Evolutionary conservation across 352 stramenopile species (phyloP).

Genomic region (Thalassiosira sp.): DNA sequence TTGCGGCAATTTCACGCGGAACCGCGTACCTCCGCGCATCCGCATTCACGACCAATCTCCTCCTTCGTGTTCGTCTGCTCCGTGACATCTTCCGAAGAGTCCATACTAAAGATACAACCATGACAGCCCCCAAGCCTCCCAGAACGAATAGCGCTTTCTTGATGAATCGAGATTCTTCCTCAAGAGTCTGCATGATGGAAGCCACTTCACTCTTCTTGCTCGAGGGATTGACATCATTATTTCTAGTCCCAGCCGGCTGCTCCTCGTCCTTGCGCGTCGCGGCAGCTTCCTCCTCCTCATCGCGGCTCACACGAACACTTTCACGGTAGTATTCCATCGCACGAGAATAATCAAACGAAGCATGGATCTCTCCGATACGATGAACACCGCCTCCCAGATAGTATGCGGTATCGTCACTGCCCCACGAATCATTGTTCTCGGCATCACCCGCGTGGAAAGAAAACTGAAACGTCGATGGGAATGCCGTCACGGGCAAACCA

Average conservation of each 20-base stretch:
- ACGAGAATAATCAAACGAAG: constrained; percentile 29
- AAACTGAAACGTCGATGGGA: constrained; percentile 31
- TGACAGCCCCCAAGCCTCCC: background rate
- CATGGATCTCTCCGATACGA: constrained; percentile 10
- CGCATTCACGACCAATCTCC: background rate
- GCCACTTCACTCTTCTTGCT: constrained; percentile 8
- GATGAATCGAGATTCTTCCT: constrained; percentile 33
- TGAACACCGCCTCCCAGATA: background rate
- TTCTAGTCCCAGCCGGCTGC: no score
- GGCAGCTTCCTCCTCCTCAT: background rate
- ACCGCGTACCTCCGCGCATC: constrained; percentile 2
- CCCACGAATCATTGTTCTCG: background rate
- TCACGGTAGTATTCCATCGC: constrained; percentile 14
- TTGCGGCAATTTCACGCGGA: constrained; percentile 16
- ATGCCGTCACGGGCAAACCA: constrained; percentile 16
- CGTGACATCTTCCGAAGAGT: constrained; percentile 11
- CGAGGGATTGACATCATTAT: background rate
- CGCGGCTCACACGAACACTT: background rate
- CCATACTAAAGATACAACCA: constrained; percentile 27
- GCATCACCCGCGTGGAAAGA: background rate
- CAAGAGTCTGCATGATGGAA: constrained; percentile 22
- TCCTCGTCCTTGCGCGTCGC: background rate
- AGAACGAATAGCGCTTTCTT: constrained; percentile 9
- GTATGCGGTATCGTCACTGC: background rate
- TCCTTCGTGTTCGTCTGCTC: background rate